phyloP scores from a whole-genome alignment of 768 basidiomycete genomes.

The Botryobasidium botryosum region DNA sequence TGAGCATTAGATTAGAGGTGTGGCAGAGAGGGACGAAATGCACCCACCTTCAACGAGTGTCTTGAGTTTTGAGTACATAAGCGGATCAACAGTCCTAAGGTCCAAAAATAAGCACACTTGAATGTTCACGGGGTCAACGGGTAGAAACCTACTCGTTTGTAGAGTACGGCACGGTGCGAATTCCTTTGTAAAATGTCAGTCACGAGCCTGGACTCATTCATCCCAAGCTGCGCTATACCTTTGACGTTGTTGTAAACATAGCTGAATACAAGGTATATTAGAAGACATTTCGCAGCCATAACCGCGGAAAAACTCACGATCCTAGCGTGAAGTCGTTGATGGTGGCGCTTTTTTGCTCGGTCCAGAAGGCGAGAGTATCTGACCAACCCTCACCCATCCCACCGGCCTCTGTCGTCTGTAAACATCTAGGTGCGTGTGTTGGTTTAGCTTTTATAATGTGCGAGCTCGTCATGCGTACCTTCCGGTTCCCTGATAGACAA shows the following conservation, averaged over 20 bases:
- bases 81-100: slow-evolving; percentile 14
- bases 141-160: too few species aligned
- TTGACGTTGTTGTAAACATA: neutral
- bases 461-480: too few species aligned
- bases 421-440: too few species aligned
- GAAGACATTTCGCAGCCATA: slow-evolving; percentile 23
- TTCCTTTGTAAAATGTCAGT: slow-evolving; percentile 18
- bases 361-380: slow-evolving; percentile 20
- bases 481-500: too few species aligned
- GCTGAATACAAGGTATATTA: neutral
- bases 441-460: too few species aligned
- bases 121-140: too few species aligned
- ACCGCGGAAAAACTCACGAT: slow-evolving; percentile 14
- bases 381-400: too few species aligned
- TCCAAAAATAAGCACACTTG: too few species aligned
- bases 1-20: neutral
- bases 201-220: neutral
- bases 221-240: neutral
- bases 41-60: neutral
- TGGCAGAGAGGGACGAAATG: neutral
- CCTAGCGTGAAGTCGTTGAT: slow-evolving; percentile 8
- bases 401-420: too few species aligned
- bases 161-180: slow-evolving; percentile 22
- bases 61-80: neutral
- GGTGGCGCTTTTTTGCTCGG: slow-evolving; percentile 7